A percentile compares a stretch with the other conserved stretches of the same genome.
phyloP scores from a whole-genome alignment of 495 filamentous ascomycete species.

The Elasticomyces elasticus region DNA sequence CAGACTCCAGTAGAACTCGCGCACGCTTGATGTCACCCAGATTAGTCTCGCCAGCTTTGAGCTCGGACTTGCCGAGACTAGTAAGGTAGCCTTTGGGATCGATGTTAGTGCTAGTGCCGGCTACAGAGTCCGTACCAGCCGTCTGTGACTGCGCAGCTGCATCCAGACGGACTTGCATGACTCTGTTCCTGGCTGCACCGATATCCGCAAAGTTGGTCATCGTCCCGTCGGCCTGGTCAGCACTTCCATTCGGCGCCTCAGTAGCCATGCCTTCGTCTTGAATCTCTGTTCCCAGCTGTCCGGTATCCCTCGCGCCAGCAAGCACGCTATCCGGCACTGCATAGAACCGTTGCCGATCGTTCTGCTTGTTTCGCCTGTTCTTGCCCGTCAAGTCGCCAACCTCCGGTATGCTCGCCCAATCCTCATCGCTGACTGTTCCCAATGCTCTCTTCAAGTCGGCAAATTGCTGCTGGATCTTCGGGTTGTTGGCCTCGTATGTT shows the following conservation, averaged over 20 bases:
- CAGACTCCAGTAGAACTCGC: slow-evolving; percentile 83
- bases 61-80: slow-evolving; percentile 66
- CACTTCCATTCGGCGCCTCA: slow-evolving; percentile 35
- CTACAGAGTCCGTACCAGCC: slow-evolving; percentile 51
- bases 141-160: slow-evolving; percentile 64
- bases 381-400: slow-evolving; percentile 93
- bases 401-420: slow-evolving; percentile 92
- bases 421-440: slow-evolving; percentile 80
- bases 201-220: slow-evolving; percentile 99
- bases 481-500: slow-evolving; percentile 92
- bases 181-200: slow-evolving; percentile 87
- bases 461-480: slow-evolving; percentile 98
- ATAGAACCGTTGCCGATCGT: slow-evolving; percentile 73
- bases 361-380: slow-evolving; percentile 71
- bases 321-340: slow-evolving; percentile 96
- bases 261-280: slow-evolving; percentile 59
- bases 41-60: slow-evolving; percentile 66
- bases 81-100: slow-evolving; percentile 95
- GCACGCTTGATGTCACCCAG: slow-evolving; percentile 94
- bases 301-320: slow-evolving; percentile 66
- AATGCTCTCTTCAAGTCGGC: slow-evolving; percentile 88
- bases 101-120: slow-evolving; percentile 80
- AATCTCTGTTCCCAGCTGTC: slow-evolving; percentile 76
- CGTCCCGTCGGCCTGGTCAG: slow-evolving; percentile 60
- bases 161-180: slow-evolving; percentile 81